phyloP scores from a whole-genome alignment of 2,329 filamentous ascomycete genomes.

The Colletotrichum graminicola region DNA sequence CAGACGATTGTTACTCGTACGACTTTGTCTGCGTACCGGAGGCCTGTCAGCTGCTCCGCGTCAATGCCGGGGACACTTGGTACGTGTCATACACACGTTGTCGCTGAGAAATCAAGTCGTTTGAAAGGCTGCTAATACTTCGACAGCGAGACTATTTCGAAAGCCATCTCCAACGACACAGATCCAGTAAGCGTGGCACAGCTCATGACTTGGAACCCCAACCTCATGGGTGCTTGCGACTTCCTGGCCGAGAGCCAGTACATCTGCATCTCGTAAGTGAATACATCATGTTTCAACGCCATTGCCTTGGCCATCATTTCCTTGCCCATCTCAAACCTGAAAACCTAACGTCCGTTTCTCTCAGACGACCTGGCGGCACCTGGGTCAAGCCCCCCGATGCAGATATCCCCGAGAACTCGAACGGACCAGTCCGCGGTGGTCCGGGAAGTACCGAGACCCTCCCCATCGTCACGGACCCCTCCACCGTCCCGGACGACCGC shows the following conservation, averaged over 20 bases:
- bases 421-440: conserved; percentile 36
- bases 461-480: conserved; percentile 23
- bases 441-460: conserved; percentile 31
- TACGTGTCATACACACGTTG: neutral
- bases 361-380: conserved; percentile 21
- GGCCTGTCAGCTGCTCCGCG: conserved; percentile 15
- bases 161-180: conserved; percentile 18
- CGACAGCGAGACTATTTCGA: neutral
- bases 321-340: neutral
- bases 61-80: conserved; percentile 2
- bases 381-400: conserved; percentile 21
- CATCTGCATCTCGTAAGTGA: conserved; percentile 21
- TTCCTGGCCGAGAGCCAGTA: conserved; percentile 24
- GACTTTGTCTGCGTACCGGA: conserved; percentile 9
- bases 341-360: neutral
- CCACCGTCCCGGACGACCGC: conserved; percentile 6
- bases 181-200: conserved; percentile 15
- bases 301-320: too few species aligned
- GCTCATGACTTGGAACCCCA: conserved; percentile 32
- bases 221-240: conserved; percentile 36
- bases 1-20: neutral
- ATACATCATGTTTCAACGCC: too few species aligned
- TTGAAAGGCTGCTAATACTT: neutral
- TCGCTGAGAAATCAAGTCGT: too few species aligned
- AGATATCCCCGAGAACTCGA: conserved; percentile 28